Percentiles rank a stretch among this genome's conserved stretches.
Evolutionary conservation across 148 eudicot species (phyloP).

Genomic region (Heliosperma pusillum): DNA sequence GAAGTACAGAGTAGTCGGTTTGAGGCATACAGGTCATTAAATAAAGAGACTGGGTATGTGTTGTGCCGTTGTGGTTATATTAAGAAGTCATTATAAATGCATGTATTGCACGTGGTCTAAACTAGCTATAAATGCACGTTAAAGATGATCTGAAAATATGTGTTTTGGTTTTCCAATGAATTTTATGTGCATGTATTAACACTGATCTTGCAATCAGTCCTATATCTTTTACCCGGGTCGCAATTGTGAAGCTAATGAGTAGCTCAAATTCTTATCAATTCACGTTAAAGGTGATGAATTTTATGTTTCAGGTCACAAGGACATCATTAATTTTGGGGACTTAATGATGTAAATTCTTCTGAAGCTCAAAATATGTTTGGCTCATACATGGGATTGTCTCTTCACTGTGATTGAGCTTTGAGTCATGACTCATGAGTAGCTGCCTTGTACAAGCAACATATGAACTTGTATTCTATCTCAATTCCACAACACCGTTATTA

Average conservation of each 20-base stretch:
- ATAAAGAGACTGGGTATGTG: not conserved
- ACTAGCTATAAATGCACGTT: not conserved
- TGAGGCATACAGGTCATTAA: not conserved
- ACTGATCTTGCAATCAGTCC: too few species aligned
- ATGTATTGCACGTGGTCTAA: too few species aligned
- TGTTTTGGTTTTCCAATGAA: not conserved
- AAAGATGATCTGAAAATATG: not conserved
- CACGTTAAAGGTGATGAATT: too few species aligned
- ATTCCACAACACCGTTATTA: too few species aligned
- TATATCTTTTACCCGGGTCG: not conserved
- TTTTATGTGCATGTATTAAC: not conserved
- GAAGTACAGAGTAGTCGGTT: not conserved
- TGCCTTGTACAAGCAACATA: too few species aligned
- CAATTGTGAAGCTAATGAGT: not conserved
- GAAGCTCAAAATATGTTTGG: conserved; percentile 15
- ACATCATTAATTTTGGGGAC: conserved; percentile 24
- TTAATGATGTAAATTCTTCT: conserved; percentile 31
- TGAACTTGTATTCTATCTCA: too few species aligned
- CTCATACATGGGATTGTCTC: too few species aligned
- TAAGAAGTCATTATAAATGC: not conserved
- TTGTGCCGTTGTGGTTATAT: not conserved
- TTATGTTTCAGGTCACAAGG: conserved; percentile 28
- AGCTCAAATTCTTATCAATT: too few species aligned
- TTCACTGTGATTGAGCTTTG: too few species aligned
- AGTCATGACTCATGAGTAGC: too few species aligned